A percentile compares a stretch with the other conserved stretches of the same genome.
phyloP scores from a whole-genome alignment of 257 asterid genomes.

The Knoxia roxburghii region DNA sequence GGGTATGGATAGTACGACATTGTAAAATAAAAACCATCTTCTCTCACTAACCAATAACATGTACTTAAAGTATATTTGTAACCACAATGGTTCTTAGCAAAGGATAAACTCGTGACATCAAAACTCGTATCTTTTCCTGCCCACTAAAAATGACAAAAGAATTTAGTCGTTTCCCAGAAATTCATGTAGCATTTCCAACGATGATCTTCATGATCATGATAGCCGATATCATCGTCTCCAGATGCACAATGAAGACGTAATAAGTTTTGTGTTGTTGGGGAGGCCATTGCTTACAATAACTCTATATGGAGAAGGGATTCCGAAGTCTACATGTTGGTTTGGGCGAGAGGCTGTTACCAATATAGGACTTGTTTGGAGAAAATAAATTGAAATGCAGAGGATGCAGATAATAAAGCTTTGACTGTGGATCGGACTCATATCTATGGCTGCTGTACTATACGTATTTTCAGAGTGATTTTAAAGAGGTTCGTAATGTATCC shows the following conservation, averaged over 20 bases:
- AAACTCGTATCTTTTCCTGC: neutral
- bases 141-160: conserved; percentile 27
- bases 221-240: conserved; percentile 15
- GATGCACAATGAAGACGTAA: conserved; percentile 11
- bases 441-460: no score
- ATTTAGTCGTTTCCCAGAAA: neutral
- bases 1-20: no score
- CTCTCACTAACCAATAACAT: neutral
- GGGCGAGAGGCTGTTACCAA: no score
- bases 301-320: no score
- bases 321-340: no score
- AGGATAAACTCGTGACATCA: neutral
- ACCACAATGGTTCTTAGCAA: neutral
- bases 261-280: neutral
- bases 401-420: no score
- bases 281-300: no score
- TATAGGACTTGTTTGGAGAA: no score
- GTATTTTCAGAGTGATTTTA: no score
- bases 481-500: no score
- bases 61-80: neutral
- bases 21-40: conserved; percentile 2
- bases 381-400: no score
- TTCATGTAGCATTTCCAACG: neutral
- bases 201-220: neutral
- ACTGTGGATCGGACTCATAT: no score